Evolutionary conservation across 768 basidiomycete species (phyloP), one percentile per base, ranked within the genome.

Genomic region (Fibroporia radiculosa): DNA sequence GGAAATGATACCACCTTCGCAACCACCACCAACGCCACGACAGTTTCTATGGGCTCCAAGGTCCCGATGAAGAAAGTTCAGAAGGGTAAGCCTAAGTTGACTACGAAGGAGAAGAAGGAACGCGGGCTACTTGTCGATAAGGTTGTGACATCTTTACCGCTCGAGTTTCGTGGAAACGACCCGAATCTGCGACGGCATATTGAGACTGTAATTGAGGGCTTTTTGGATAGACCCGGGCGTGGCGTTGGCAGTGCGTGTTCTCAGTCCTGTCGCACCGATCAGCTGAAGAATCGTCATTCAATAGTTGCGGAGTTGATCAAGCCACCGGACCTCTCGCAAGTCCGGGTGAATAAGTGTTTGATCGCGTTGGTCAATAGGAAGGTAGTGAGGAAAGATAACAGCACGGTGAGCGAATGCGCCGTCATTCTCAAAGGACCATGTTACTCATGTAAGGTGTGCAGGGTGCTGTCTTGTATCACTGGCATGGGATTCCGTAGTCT

Each of bases 151-250:
- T 78, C 75, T 43, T 68, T 95, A 28, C 93, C 93, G 0, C 71
- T 97, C 11, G 93, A 95, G 62, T 97, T 92, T 60, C 76, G 93
- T 19, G 93, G 93, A 7, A 84, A 71, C 52, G 89, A 95, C 63
- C 83, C 92, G 84, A 76, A 71, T 43, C 68, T 92, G 31, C 79
- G 89, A 22, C 72, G 80, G 32, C 78, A 84, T 45, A 82, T 91
- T 70, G 91, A 93, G 63, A 71, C 63, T 22, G 83, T 93, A 22
- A 82, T 97, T 45, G 82, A 82, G 43, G 75, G 73, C 11, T 68
- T 95, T 47, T 75, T 92, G 66, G 78, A 86, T 49, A 71, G 74
- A 23, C 69, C 75, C 0, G 67, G 65, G 20, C 72, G 71, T 13
- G 82, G 80, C 10, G 66, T 86, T 19, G 85, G 79, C 63, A 62